Evolutionary conservation across 495 filamentous ascomycete species (phyloP).

Genomic region (Talaromyces liani): DNA sequence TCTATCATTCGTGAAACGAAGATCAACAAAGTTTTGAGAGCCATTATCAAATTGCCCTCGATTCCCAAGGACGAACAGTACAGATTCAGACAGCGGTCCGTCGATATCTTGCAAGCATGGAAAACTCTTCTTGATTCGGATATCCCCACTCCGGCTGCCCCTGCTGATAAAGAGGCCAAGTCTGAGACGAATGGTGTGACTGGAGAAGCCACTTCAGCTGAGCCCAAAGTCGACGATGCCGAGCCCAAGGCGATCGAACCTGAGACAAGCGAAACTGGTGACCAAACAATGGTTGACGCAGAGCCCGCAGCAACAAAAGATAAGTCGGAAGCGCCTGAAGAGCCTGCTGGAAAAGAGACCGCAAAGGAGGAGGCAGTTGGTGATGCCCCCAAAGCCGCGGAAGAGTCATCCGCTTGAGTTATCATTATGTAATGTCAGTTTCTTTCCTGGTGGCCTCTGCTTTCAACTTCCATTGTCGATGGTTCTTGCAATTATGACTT

Average conservation of each 20-base stretch:
- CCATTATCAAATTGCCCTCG: slow-evolving; percentile 70
- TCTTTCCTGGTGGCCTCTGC: neutral
- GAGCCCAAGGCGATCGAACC: slow-evolving; percentile 5
- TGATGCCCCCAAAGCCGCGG: slow-evolving; percentile 7
- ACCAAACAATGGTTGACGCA: slow-evolving; percentile 12
- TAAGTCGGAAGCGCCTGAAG: slow-evolving; percentile 5
- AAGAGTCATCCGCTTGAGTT: slow-evolving; percentile 11
- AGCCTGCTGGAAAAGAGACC: slow-evolving; percentile 13
- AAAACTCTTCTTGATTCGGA: slow-evolving; percentile 66
- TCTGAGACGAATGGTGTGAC: slow-evolving; percentile 43
- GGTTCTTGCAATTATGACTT: neutral
- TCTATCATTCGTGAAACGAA: slow-evolving; percentile 79
- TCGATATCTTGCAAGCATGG: slow-evolving; percentile 70
- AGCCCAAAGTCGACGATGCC: slow-evolving; percentile 19
- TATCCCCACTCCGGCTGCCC: slow-evolving; percentile 43
- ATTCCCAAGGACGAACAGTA: slow-evolving; percentile 84
- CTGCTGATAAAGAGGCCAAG: slow-evolving; percentile 36
- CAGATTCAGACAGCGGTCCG: slow-evolving; percentile 72
- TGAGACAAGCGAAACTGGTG: slow-evolving; percentile 4
- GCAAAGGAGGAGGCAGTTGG: slow-evolving; percentile 12
- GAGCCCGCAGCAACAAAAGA: slow-evolving; percentile 14
- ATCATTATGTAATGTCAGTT: neutral
- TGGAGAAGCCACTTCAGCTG: slow-evolving; percentile 21
- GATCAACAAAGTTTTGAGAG: slow-evolving; percentile 92
- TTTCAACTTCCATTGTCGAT: neutral